Evolutionary conservation across 2,329 filamentous ascomycete species (phyloP).

Genomic region (Lachnellula hyalina): DNA sequence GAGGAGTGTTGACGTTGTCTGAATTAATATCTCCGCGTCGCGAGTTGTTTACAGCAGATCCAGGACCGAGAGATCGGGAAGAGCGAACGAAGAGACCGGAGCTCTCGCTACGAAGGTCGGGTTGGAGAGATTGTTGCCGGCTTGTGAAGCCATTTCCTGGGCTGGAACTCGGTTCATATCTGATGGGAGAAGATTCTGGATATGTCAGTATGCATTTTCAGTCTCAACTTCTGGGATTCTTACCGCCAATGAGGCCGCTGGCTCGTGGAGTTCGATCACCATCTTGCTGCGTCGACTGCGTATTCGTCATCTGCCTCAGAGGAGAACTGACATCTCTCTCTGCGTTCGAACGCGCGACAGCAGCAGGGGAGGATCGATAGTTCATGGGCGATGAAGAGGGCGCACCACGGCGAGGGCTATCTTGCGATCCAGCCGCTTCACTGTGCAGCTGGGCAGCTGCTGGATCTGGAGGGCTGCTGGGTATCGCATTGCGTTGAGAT

Average conservation of each 20-base stretch:
- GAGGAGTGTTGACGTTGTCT: constrained; percentile 56
- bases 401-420: constrained; percentile 39
- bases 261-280: constrained; percentile 69
- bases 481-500: constrained; percentile 50
- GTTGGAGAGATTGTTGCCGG: constrained; percentile 48
- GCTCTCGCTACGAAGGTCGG: constrained; percentile 74
- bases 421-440: constrained; percentile 31
- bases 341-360: constrained; percentile 35
- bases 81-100: constrained; percentile 81
- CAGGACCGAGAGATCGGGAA: constrained; percentile 45
- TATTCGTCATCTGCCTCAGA: constrained; percentile 53
- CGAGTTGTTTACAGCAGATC: constrained; percentile 48
- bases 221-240: constrained; percentile 21
- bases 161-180: constrained; percentile 86
- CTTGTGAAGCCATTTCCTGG: constrained; percentile 51
- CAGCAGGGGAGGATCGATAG: constrained; percentile 59
- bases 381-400: constrained; percentile 81
- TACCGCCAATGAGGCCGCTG: constrained; percentile 56
- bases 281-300: constrained; percentile 47
- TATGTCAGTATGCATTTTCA: constrained; percentile 4
- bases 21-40: constrained; percentile 85
- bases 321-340: constrained; percentile 50
- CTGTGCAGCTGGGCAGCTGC: constrained; percentile 32
- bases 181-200: constrained; percentile 87
- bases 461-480: constrained; percentile 40